phyloP scores from a whole-genome alignment of 2,329 filamentous ascomycete genomes.

The Xylariales sp. region DNA sequence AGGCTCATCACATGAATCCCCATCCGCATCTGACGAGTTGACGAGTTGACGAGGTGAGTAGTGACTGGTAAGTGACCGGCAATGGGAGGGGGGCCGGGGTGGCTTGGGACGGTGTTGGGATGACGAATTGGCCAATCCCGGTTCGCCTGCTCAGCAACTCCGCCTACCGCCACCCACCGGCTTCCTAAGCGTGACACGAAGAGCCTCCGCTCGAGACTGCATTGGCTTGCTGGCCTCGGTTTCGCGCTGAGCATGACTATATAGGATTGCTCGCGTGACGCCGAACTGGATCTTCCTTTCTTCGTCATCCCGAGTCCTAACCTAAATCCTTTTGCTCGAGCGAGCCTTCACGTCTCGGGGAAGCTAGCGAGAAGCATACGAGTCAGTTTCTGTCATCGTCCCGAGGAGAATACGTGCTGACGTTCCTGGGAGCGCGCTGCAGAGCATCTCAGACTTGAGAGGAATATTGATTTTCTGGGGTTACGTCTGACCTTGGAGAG shows the following conservation, averaged over 20 bases:
- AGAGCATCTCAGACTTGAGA: slow-evolving; percentile 13
- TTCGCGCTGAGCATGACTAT: slow-evolving; percentile 25
- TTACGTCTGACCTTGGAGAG: slow-evolving; percentile 15
- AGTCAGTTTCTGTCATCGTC: slow-evolving; percentile 21
- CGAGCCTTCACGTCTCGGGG: slow-evolving; percentile 7
- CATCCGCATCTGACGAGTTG: background rate
- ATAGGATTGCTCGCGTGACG: slow-evolving; percentile 23
- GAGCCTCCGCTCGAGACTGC: slow-evolving; percentile 16
- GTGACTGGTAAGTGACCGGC: slow-evolving; percentile 4
- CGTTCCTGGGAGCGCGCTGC: background rate
- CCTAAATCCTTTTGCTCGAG: slow-evolving; percentile 20
- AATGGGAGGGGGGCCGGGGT: slow-evolving; percentile 22
- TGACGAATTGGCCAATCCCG: slow-evolving; percentile 43
- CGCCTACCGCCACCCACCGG: slow-evolving; percentile 5
- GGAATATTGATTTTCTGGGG: slow-evolving; percentile 20
- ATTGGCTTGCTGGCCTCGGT: slow-evolving; percentile 16
- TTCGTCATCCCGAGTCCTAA: slow-evolving; percentile 16
- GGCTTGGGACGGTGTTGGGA: slow-evolving; percentile 32
- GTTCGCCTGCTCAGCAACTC: slow-evolving; percentile 38
- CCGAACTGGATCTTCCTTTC: slow-evolving; percentile 9
- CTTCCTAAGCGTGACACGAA: slow-evolving; percentile 18
- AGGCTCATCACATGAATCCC: slow-evolving; percentile 13
- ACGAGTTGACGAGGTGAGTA: background rate
- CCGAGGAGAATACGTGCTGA: background rate
- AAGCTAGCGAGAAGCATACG: slow-evolving; percentile 18